Percentiles rank a stretch among this genome's conserved stretches.
Conservation (phyloP, 306 rosid genomes). For the Adenanthera pavonina region DNA sequence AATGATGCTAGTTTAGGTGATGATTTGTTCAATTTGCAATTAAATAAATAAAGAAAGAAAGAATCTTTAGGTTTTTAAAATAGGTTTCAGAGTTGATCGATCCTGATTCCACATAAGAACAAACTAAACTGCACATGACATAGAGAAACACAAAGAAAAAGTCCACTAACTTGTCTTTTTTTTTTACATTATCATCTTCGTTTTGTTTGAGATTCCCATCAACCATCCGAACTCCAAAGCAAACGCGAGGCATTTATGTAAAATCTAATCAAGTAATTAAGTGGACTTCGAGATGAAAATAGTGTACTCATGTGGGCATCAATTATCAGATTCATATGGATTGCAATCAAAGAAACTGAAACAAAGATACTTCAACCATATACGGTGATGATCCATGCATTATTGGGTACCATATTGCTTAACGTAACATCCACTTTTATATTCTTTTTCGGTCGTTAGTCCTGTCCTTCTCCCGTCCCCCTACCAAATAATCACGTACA, state of each 20-base stretch:
- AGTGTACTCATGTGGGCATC: background rate
- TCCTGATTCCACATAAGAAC: background rate
- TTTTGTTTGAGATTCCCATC: background rate
- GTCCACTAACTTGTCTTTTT: background rate
- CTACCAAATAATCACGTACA: background rate
- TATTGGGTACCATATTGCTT: background rate
- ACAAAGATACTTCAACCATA: background rate
- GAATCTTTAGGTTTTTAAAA: constrained; percentile 8
- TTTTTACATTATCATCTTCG: background rate
- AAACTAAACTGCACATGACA: background rate
- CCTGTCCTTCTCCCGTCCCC: background rate
- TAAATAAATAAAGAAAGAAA: background rate
- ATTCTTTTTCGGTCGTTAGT: background rate
- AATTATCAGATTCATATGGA: background rate
- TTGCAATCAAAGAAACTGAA: background rate
- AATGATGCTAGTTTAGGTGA: background rate
- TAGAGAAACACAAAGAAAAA: too few relatives aligned
- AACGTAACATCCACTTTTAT: background rate
- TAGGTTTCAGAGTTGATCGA: constrained; percentile 27
- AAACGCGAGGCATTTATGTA: too few relatives aligned
- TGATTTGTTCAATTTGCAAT: background rate
- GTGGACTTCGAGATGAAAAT: background rate
- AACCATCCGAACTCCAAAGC: background rate
- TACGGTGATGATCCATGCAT: background rate
- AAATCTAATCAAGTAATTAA: background rate